A percentile compares a stretch with the other conserved stretches of the same genome.
phyloP scores from a whole-genome alignment of 78 protist species.

The Acrasis kona region DNA sequence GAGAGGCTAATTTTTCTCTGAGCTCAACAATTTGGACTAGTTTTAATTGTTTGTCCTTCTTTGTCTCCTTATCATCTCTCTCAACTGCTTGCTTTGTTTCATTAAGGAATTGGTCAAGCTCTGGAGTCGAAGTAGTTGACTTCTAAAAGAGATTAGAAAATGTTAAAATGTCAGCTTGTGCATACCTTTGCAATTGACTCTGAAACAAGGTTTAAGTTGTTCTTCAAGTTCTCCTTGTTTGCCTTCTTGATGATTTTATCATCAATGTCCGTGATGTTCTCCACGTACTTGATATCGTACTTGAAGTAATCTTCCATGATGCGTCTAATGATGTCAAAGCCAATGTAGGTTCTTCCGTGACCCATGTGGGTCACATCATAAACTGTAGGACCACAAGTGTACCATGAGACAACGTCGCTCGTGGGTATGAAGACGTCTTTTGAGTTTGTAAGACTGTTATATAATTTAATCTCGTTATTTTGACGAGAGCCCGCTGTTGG shows the following conservation, averaged over 20 bases:
- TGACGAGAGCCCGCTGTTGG: too few relatives aligned
- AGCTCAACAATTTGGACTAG: too few relatives aligned
- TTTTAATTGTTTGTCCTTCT: background rate
- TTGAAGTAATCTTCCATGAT: constrained; percentile 81
- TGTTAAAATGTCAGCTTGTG: background rate
- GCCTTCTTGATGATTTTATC: constrained; percentile 93
- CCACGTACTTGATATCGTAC: constrained; percentile 59
- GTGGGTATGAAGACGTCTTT: too few relatives aligned
- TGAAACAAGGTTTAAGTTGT: background rate
- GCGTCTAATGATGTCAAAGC: constrained; percentile 90
- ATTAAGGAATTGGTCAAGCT: too few relatives aligned
- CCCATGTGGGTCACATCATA: constrained; percentile 95
- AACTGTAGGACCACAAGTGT: constrained; percentile 99
- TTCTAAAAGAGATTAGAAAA: too few relatives aligned
- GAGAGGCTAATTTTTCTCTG: too few relatives aligned
- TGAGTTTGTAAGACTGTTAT: too few relatives aligned
- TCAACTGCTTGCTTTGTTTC: background rate
- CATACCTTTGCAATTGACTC: background rate
- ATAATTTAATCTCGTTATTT: too few relatives aligned
- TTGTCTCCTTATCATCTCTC: background rate
- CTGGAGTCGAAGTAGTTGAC: too few relatives aligned
- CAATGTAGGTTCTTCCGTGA: constrained; percentile 89
- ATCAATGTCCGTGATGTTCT: constrained; percentile 98
- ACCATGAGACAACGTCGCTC: too few relatives aligned
- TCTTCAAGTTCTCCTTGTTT: constrained; percentile 43